phyloP scores from a whole-genome alignment of 345 rosid species.

The Euphorbia peplus region DNA sequence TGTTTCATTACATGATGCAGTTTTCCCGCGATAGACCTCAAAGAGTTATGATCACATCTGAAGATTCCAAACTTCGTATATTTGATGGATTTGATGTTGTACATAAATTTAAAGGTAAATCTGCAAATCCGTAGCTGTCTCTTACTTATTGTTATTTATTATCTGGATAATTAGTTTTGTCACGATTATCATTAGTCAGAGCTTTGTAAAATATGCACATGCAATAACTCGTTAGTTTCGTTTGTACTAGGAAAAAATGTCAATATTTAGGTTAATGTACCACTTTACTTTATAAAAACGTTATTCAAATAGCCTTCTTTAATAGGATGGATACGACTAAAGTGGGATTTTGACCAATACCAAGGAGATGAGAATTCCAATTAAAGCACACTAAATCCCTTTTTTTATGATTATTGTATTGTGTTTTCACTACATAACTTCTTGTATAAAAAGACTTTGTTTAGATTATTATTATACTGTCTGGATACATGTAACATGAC shows the following conservation, averaged over 20 bases:
- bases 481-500: neutral
- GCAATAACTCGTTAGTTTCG: neutral
- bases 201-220: neutral
- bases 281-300: neutral
- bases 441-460: neutral
- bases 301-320: neutral
- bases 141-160: neutral
- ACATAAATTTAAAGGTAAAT: constrained; percentile 64
- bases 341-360: neutral
- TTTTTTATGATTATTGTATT: neutral
- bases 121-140: neutral
- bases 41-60: constrained; percentile 66
- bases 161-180: neutral
- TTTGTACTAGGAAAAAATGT: neutral
- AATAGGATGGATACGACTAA: neutral
- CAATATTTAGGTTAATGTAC: neutral
- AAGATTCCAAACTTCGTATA: constrained; percentile 68
- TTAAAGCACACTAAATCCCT: neutral
- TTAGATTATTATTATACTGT: neutral
- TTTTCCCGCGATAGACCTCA: constrained; percentile 47
- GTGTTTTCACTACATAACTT: neutral
- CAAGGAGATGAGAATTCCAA: no score
- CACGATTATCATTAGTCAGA: neutral
- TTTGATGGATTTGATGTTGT: constrained; percentile 54
- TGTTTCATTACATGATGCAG: constrained; percentile 35